These are phyloP conservation scores for Parafenestella ontariensis DNA, from an alignment of 2,329 filamentous ascomycete genomes.

Conservation along the genomic window DNA sequence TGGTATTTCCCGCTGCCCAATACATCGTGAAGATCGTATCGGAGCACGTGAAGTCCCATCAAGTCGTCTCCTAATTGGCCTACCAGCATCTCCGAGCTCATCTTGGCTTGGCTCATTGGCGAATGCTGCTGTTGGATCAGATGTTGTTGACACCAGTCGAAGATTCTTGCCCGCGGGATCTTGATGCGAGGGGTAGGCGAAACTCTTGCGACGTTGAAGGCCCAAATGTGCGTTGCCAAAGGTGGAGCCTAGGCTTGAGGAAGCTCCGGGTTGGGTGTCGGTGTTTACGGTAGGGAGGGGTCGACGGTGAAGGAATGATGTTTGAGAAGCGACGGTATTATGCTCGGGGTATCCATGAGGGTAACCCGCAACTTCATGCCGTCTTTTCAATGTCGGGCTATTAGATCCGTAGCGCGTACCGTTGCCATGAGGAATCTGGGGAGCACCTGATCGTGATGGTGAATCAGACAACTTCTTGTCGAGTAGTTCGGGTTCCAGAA, in stretches of 20 bases:
- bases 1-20: slow-evolving; percentile 64
- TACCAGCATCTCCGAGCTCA: slow-evolving; percentile 38
- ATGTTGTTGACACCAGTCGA: slow-evolving; percentile 34
- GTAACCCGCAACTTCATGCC: slow-evolving; percentile 43
- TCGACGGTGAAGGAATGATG: slow-evolving; percentile 38
- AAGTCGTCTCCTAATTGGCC: slow-evolving; percentile 41
- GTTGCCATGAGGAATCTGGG: slow-evolving; percentile 24
- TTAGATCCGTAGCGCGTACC: slow-evolving; percentile 38
- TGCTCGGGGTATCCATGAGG: slow-evolving; percentile 33
- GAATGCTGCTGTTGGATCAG: slow-evolving; percentile 26
- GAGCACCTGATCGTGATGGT: slow-evolving; percentile 27
- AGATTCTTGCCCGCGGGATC: slow-evolving; percentile 28
- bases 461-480: slow-evolving; percentile 40
- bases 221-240: slow-evolving; percentile 29
- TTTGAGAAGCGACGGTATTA: slow-evolving; percentile 38
- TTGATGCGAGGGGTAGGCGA: slow-evolving; percentile 28
- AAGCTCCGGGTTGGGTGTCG: slow-evolving; percentile 31
- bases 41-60: slow-evolving; percentile 44
- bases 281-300: slow-evolving; percentile 21
- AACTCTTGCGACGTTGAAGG: slow-evolving; percentile 31
- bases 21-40: slow-evolving; percentile 42
- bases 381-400: slow-evolving; percentile 46
- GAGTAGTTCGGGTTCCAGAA: slow-evolving; percentile 46
- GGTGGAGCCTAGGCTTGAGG: slow-evolving; percentile 31
- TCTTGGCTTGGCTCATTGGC: slow-evolving; percentile 31